Evolutionary conservation across 169 alveolate genomes (phyloP).

Genomic region (Besnoitia besnoiti): DNA sequence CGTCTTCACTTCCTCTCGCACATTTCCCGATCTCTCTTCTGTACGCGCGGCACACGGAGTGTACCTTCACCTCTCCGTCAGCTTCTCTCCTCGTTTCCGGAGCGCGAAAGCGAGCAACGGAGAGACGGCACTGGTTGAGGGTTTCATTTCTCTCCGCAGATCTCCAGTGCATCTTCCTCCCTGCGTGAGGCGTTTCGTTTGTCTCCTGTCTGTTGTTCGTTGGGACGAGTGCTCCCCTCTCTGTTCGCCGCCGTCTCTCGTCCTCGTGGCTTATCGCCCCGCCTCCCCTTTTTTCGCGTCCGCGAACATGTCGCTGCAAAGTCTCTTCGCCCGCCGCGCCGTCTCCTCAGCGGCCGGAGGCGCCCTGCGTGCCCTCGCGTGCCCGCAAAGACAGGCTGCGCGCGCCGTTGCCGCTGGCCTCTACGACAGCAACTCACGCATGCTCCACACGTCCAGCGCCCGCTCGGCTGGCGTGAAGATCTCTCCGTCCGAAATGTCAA

Average conservation of each 20-base stretch:
- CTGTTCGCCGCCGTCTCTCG: background rate
- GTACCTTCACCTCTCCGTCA: background rate
- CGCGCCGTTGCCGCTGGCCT: background rate
- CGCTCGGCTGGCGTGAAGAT: constrained; percentile 76
- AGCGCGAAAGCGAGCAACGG: too few species aligned
- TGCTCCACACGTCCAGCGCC: constrained; percentile 45
- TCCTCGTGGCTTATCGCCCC: background rate
- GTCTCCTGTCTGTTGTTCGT: background rate
- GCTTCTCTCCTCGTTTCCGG: background rate
- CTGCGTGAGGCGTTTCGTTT: background rate
- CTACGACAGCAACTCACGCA: background rate
- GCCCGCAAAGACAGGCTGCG: background rate
- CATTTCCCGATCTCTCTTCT: too few species aligned
- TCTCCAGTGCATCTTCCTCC: background rate
- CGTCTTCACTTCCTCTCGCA: too few species aligned
- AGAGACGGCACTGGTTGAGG: too few species aligned
- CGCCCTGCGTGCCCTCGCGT: background rate
- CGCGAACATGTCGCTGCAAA: background rate
- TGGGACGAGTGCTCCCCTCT: too few species aligned
- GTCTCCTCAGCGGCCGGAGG: background rate
- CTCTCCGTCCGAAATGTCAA: constrained; percentile 87
- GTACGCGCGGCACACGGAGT: background rate
- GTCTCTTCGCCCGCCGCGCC: background rate
- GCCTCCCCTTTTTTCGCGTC: background rate
- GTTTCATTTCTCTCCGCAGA: background rate